phyloP scores from a whole-genome alignment of 2,329 filamentous ascomycete genomes.

The Aschersonia sp. region DNA sequence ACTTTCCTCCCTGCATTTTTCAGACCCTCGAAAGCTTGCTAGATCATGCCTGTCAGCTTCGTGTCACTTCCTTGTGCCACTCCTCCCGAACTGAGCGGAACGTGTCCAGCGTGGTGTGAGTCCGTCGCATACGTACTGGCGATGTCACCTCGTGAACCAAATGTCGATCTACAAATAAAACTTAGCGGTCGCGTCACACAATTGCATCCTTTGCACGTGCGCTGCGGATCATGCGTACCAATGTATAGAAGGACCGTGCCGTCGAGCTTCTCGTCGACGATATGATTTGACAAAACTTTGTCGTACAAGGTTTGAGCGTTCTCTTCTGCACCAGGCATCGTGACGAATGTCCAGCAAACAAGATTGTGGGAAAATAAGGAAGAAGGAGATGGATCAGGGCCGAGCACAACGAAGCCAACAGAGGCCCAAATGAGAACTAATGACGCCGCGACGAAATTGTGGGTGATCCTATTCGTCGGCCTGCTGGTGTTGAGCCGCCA shows the following conservation, averaged over 20 bases:
- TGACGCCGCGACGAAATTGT: no score
- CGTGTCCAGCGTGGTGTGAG: neutral
- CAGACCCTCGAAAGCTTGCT: conserved; percentile 96
- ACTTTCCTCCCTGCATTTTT: conserved; percentile 79
- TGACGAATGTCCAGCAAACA: neutral
- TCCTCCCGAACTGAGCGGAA: neutral
- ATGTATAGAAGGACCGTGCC: conserved; percentile 90
- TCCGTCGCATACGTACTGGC: conserved; percentile 44
- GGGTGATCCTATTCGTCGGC: no score
- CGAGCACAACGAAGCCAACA: no score
- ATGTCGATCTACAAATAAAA: conserved; percentile 55
- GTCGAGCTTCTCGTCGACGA: conserved; percentile 90
- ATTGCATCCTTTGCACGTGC: neutral
- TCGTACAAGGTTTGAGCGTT: conserved; percentile 82
- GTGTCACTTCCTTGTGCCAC: neutral
- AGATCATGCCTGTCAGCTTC: conserved; percentile 2
- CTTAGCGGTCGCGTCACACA: neutral
- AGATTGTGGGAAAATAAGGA: neutral
- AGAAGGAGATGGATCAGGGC: neutral
- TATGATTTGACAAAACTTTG: conserved; percentile 90
- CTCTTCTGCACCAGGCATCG: conserved; percentile 60
- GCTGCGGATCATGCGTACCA: conserved; percentile 36
- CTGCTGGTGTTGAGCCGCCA: neutral
- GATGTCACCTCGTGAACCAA: conserved; percentile 97
- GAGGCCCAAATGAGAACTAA: no score